Evolutionary conservation across 305 asterid genomes (phyloP).

Genomic region (Solanum chacoense): DNA sequence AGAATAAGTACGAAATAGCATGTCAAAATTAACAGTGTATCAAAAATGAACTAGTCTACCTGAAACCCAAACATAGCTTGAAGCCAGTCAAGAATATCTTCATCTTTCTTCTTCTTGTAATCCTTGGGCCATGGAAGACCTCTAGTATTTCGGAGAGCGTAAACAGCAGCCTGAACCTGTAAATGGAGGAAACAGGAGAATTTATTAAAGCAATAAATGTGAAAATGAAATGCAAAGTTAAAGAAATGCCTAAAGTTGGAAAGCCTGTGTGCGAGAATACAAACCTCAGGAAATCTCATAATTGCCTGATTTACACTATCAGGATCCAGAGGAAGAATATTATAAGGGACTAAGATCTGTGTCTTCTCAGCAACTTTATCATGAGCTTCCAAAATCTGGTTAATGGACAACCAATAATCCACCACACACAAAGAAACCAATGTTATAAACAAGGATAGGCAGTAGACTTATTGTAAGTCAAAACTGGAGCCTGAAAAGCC

Average conservation of each 20-base stretch:
- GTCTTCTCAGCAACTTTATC: conserved; percentile 99
- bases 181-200: conserved; percentile 7
- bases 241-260: neutral
- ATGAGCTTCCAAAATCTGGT: conserved; percentile 84
- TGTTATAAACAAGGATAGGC: neutral
- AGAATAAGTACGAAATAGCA: neutral
- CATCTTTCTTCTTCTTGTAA: conserved; percentile 94
- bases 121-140: conserved; percentile 99
- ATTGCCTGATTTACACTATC: conserved; percentile 97
- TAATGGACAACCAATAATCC: conserved; percentile 4
- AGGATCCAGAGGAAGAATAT: conserved; percentile 96
- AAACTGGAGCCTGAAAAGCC: neutral
- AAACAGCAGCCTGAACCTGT: conserved; percentile 95
- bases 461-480: conserved; percentile 2
- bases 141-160: conserved; percentile 76
- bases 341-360: conserved; percentile 88
- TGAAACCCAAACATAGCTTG: conserved; percentile 99
- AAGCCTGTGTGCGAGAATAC: neutral
- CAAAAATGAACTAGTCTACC: conserved; percentile 30
- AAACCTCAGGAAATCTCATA: conserved; percentile 96
- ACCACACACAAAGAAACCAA: conserved; percentile 9
- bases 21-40: neutral
- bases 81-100: conserved; percentile 99
- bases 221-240: conserved; percentile 4
- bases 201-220: neutral